Evolutionary conservation across 768 basidiomycete species (phyloP).

Genomic region (Lactarius deliciosus): DNA sequence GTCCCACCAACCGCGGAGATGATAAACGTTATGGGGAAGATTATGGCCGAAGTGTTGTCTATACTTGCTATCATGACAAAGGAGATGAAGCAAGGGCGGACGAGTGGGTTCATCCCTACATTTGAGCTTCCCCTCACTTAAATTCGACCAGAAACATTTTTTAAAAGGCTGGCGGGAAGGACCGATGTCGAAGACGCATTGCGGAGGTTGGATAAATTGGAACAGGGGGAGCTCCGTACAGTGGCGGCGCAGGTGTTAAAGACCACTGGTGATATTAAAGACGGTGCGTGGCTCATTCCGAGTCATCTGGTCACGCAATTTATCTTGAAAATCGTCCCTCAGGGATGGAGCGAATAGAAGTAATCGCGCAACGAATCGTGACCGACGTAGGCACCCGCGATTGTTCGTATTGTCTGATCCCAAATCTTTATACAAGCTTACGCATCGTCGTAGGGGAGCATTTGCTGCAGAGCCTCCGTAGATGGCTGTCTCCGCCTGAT

Average conservation of each 20-base stretch:
- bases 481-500: background rate
- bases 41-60: too few species aligned
- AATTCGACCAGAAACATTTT: background rate
- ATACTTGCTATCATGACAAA: too few species aligned
- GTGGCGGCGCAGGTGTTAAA: background rate
- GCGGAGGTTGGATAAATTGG: background rate
- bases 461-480: background rate
- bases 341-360: too few species aligned
- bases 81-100: too few species aligned
- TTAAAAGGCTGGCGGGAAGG: background rate
- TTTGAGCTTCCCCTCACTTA: too few species aligned
- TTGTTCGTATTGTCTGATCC: background rate
- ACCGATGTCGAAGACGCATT: constrained; percentile 4
- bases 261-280: background rate
- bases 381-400: background rate
- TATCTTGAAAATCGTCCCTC: too few species aligned
- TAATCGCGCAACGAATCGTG: too few species aligned
- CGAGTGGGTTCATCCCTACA: too few species aligned
- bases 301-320: too few species aligned
- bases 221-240: background rate
- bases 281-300: background rate
- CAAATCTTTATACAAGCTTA: background rate
- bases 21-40: too few species aligned
- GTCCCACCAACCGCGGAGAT: too few species aligned
- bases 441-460: background rate